Conservation (phyloP, 805 yeast species). For the Yarrowia phangngaensis region DNA sequence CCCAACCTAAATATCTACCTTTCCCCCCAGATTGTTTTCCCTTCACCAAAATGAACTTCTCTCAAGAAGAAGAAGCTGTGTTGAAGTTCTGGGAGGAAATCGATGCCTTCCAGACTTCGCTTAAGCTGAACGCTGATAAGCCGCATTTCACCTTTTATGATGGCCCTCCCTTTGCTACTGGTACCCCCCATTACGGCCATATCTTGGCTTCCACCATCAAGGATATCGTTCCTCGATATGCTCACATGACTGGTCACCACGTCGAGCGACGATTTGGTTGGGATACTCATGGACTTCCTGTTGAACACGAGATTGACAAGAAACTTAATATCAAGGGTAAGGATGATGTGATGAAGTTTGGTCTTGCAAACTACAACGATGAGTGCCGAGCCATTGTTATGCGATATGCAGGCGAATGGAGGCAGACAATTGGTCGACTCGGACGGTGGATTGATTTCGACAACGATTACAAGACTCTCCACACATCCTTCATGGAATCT, state of each 20-base stretch:
- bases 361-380: constrained; percentile 86
- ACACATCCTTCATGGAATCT: constrained; percentile 95
- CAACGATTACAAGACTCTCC: constrained; percentile 94
- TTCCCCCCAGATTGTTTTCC: too few relatives aligned
- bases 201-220: constrained; percentile 94
- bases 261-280: constrained; percentile 98
- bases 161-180: constrained; percentile 99
- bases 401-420: constrained; percentile 96
- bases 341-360: constrained; percentile 90
- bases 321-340: constrained; percentile 87
- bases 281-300: constrained; percentile 99
- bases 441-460: constrained; percentile 99
- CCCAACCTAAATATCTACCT: neutral
- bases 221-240: constrained; percentile 95
- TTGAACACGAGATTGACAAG: constrained; percentile 98
- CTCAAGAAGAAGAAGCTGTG: constrained; percentile 84
- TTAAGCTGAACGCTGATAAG: constrained; percentile 76
- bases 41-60: constrained; percentile 49
- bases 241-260: constrained; percentile 93
- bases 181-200: constrained; percentile 99
- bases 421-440: constrained; percentile 83
- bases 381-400: constrained; percentile 97
- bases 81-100: constrained; percentile 80
- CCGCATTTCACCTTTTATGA: constrained; percentile 92
- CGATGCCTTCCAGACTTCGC: constrained; percentile 87